Conservation (phyloP, 306 rosid genomes). For the Lagenaria siceraria region DNA sequence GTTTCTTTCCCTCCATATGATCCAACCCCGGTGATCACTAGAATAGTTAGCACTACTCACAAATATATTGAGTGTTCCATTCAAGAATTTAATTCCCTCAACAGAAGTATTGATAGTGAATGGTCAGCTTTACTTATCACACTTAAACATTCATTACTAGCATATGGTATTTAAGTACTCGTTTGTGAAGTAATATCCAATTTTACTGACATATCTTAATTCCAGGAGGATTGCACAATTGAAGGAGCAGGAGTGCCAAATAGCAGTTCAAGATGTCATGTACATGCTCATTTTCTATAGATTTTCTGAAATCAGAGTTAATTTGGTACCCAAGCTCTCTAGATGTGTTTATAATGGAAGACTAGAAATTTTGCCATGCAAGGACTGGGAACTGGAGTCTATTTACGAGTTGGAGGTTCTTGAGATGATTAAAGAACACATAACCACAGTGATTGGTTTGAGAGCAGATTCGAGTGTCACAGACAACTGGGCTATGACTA, state of each 20-base stretch:
- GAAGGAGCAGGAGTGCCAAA: slow-evolving; percentile 73
- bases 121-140: slow-evolving; percentile 7
- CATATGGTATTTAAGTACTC: neutral
- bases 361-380: slow-evolving; percentile 82
- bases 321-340: slow-evolving; percentile 73
- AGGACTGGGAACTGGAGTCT: slow-evolving; percentile 91
- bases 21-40: neutral
- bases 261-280: slow-evolving; percentile 82
- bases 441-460: slow-evolving; percentile 60
- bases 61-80: neutral
- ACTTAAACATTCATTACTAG: neutral
- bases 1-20: too few species aligned
- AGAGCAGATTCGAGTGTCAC: slow-evolving; percentile 69
- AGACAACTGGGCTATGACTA: slow-evolving; percentile 78
- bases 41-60: neutral
- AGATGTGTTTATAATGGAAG: slow-evolving; percentile 74
- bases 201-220: slow-evolving; percentile 31
- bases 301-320: slow-evolving; percentile 82
- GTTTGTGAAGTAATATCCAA: neutral
- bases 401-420: slow-evolving; percentile 56
- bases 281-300: slow-evolving; percentile 55
- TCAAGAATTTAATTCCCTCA: slow-evolving; percentile 7
- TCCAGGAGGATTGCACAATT: slow-evolving; percentile 82
- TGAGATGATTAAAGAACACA: slow-evolving; percentile 76
- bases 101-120: slow-evolving; percentile 4